phyloP scores from a whole-genome alignment of 192 early-diverging fungal species.

The Coemansia sp. region DNA sequence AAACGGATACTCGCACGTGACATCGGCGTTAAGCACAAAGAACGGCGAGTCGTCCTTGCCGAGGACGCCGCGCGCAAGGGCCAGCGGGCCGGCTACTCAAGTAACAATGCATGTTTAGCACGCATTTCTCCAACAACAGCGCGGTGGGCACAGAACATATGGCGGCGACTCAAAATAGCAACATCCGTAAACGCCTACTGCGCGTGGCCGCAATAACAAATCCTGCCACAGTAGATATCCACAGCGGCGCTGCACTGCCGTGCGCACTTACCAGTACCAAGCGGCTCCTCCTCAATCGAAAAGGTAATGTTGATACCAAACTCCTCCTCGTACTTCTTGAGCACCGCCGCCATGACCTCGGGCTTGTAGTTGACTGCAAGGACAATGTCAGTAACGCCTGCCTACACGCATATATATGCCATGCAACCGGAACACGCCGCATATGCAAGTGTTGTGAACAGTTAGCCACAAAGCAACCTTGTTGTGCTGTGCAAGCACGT shows the following conservation, averaged over 20 bases:
- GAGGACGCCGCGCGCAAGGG: slow-evolving; percentile 89
- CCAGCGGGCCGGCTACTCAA: slow-evolving; percentile 79
- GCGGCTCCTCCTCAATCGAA: slow-evolving; percentile 94
- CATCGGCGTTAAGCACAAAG: slow-evolving; percentile 99
- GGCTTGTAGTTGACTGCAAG: slow-evolving; percentile 99
- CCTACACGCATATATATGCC: slow-evolving; percentile 55
- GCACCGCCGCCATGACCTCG: slow-evolving; percentile 91
- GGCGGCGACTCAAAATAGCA: not conserved
- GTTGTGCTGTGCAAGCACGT: not conserved
- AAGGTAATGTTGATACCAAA: slow-evolving; percentile 94
- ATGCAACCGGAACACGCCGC: not conserved
- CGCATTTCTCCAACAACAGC: not conserved
- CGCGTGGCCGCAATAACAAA: not conserved
- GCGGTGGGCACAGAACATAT: too few species aligned
- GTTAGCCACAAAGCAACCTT: not conserved
- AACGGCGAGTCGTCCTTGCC: slow-evolving; percentile 90
- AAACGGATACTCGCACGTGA: slow-evolving; percentile 99
- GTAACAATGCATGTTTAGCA: not conserved
- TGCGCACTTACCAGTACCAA: slow-evolving; percentile 69
- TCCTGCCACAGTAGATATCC: not conserved
- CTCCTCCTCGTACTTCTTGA: slow-evolving; percentile 91
- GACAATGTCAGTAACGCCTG: slow-evolving; percentile 96
- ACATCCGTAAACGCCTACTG: not conserved
- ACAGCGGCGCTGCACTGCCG: slow-evolving; percentile 23
- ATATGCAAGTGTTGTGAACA: not conserved